Conservation (phyloP, 352 stramenopile genomes). For the Globisporangium takayamanum region DNA sequence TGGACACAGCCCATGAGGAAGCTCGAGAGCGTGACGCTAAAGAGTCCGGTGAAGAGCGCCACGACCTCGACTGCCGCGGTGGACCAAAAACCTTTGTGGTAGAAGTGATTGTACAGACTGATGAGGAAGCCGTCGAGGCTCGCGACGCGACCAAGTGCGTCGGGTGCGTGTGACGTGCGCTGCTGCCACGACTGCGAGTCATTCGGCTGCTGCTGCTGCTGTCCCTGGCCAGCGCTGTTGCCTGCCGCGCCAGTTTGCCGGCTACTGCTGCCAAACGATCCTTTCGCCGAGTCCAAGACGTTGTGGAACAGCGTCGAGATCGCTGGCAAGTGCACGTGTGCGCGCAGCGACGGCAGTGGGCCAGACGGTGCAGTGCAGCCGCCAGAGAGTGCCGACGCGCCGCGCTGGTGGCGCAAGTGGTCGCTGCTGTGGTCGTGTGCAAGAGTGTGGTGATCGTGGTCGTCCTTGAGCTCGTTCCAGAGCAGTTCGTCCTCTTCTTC, state of each 20-base stretch:
- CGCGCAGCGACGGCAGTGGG: slow-evolving; percentile 52
- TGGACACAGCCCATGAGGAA: slow-evolving; percentile 95
- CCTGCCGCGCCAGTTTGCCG: neutral
- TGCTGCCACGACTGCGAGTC: neutral
- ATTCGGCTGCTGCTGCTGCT: neutral
- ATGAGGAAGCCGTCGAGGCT: slow-evolving; percentile 91
- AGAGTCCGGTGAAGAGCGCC: slow-evolving; percentile 90
- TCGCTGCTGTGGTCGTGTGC: slow-evolving; percentile 3
- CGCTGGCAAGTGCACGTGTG: slow-evolving; percentile 65
- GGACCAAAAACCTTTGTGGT: slow-evolving; percentile 89
- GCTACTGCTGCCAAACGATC: slow-evolving; percentile 19
- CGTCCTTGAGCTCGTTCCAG: slow-evolving; percentile 73
- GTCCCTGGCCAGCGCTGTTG: slow-evolving; percentile 9
- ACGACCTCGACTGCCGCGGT: slow-evolving; percentile 89
- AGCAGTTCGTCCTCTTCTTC: slow-evolving; percentile 71
- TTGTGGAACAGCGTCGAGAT: slow-evolving; percentile 76
- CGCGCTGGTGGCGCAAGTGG: neutral
- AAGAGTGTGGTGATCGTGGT: slow-evolving; percentile 13
- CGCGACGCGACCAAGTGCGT: slow-evolving; percentile 59
- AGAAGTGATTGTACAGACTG: slow-evolving; percentile 93
- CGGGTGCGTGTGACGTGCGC: slow-evolving; percentile 43
- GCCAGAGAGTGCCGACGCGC: neutral
- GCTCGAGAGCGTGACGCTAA: slow-evolving; percentile 93
- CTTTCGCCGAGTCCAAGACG: slow-evolving; percentile 48
- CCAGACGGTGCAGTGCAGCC: neutral